Evolutionary conservation across 139 green algal species (phyloP), one percentile per base, ranked within the genome.

Genomic region (Chlorella sp.): DNA sequence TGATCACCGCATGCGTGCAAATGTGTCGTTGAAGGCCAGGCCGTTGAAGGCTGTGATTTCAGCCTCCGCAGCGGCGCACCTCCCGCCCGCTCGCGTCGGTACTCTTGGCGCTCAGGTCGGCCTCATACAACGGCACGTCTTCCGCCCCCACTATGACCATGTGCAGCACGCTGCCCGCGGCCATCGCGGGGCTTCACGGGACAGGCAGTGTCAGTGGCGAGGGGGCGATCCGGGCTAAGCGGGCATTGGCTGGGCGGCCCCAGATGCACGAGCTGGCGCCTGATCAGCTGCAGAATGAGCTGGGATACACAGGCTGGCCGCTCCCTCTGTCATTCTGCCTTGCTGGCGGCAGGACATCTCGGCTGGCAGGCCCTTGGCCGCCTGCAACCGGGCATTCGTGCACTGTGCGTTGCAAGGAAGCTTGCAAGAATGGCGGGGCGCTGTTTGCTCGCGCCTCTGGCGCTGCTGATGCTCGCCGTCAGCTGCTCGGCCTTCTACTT

Each of bases 101-200:
- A 3, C 87, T 73, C 78, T 89, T 92, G 78, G 19, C 39, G 48
- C 90, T 93, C 3, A 98, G 88, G 57, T 98, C 97, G 1, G 94
- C 93, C 68, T 99, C 96, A 79, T 96, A 99, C 15, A 98, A 95
- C 26, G 96, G 97, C 39, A 95, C 92, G 71, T 99, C 97, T 4
- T 97, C 89, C 2, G 95, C 92, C 0, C 96, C 96, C 11, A 98
- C 96, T 3, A 98, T 96, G 3, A 98, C 94, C 82, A 98, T 97
- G 15, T 95, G 96, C 19, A 98, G 92, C 36, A 95, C 95, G 26
- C 60, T 61, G 36, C 36, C 36, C 0, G 89, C 78, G 0, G 91
- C 66, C 91, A 94, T 95, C 34, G 34, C 34, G 39, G 42, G 36
- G 76, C 79, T 68, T 34, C 19, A 40, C 36, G 37, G 39, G 39